Evolutionary conservation across 176 grass and related monocot species (phyloP).

Genomic region (Melocanna baccifera): DNA sequence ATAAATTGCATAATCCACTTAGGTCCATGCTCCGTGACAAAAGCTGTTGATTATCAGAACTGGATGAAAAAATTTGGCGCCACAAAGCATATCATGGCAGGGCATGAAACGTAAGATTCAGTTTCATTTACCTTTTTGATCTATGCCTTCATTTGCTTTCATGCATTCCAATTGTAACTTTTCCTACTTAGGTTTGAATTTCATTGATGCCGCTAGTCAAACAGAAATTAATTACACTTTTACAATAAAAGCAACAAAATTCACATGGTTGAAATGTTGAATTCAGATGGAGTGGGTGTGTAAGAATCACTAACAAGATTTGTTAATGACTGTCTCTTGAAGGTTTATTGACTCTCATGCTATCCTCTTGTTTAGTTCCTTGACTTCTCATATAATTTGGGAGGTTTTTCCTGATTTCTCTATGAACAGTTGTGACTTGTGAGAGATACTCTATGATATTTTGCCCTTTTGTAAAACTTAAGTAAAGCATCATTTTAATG

Average conservation of each 20-base stretch:
- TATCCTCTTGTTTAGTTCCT: conserved; percentile 1
- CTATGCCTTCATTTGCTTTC: neutral
- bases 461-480: neutral
- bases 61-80: conserved; percentile 83
- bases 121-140: conserved; percentile 21
- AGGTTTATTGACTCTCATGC: neutral
- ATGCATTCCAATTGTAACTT: neutral
- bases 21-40: conserved; percentile 78
- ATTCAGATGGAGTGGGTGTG: neutral
- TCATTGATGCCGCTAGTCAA: neutral
- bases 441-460: neutral
- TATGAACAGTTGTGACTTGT: neutral
- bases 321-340: neutral
- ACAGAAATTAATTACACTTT: conserved; percentile 2
- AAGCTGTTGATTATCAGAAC: conserved; percentile 57
- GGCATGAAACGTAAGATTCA: conserved; percentile 87
- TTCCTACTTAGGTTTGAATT: conserved; percentile 8
- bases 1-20: conserved; percentile 98
- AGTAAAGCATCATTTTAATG: neutral
- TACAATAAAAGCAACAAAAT: neutral
- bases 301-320: neutral
- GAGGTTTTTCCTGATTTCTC: neutral
- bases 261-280: neutral
- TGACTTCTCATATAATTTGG: neutral
- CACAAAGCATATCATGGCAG: conserved; percentile 92